These are phyloP conservation scores for Sanghuangporus sanghuang DNA, from an alignment of 1,284 basidiomycete genomes.

Conservation along the genomic window DNA sequence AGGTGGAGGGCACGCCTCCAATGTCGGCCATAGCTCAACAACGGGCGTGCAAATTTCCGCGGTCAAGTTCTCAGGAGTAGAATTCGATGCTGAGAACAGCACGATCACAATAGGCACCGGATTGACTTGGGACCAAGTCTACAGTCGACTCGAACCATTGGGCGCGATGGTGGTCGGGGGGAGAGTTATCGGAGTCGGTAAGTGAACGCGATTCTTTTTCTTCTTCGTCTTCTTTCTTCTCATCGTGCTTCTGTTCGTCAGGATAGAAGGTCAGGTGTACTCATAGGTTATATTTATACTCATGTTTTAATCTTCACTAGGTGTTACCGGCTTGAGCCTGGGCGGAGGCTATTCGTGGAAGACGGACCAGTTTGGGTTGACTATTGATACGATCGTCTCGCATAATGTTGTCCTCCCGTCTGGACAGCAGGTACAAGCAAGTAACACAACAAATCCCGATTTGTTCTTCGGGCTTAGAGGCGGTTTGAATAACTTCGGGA, in stretches of 20 bases:
- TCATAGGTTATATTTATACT: background rate
- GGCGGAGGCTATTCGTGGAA: slow-evolving; percentile 19
- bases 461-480: slow-evolving; percentile 18
- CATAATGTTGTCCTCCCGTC: slow-evolving; percentile 13
- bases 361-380: slow-evolving; percentile 16
- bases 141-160: slow-evolving; percentile 17
- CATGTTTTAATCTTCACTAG: background rate
- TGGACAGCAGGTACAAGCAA: slow-evolving; percentile 2
- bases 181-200: slow-evolving; percentile 20
- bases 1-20: slow-evolving; percentile 23
- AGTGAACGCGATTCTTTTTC: background rate
- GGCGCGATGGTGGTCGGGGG: slow-evolving; percentile 23
- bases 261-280: background rate
- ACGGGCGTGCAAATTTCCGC: slow-evolving; percentile 24
- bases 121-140: slow-evolving; percentile 24
- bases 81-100: slow-evolving; percentile 12
- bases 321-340: slow-evolving; percentile 13
- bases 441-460: slow-evolving; percentile 11
- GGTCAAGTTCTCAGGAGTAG: slow-evolving; percentile 19
- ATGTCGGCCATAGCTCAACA: slow-evolving; percentile 23
- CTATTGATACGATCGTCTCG: slow-evolving; percentile 16
- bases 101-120: slow-evolving; percentile 20
- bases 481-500: slow-evolving; percentile 17
- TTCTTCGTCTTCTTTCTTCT: background rate
- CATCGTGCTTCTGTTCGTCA: background rate